These are phyloP conservation scores for Scytalidium sp. DNA, from an alignment of 2,329 filamentous ascomycete species.

Conservation along the genomic window DNA sequence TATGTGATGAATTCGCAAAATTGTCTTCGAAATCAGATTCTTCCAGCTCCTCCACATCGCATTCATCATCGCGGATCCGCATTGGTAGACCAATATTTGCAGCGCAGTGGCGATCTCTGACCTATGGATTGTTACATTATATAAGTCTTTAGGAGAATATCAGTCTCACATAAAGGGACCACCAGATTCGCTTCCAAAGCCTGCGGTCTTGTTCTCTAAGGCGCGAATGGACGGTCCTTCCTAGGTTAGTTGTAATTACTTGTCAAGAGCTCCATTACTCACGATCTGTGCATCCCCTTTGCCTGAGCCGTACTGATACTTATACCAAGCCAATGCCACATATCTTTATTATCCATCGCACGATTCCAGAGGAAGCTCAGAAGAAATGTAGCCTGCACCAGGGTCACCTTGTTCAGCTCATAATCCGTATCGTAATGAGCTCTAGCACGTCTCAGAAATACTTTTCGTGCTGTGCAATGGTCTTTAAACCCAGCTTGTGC, in stretches of 20 bases:
- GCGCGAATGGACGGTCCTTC: slow-evolving; percentile 5
- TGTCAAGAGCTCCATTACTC: slow-evolving; percentile 4
- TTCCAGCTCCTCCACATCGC: background rate
- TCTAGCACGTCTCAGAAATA: background rate
- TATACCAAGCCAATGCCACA: slow-evolving; percentile 46
- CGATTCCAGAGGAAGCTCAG: slow-evolving; percentile 54
- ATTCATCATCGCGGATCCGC: background rate
- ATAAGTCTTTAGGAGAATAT: background rate
- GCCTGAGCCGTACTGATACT: slow-evolving; percentile 51
- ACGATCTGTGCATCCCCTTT: slow-evolving; percentile 38
- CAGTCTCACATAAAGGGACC: slow-evolving; percentile 44
- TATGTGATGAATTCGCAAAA: background rate
- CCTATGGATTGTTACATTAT: background rate
- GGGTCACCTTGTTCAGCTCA: slow-evolving; percentile 47
- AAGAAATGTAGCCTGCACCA: slow-evolving; percentile 50
- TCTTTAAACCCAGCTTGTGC: background rate
- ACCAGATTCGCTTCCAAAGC: slow-evolving; percentile 48
- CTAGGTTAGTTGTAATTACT: slow-evolving; percentile 8
- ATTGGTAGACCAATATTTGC: background rate
- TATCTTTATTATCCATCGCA: slow-evolving; percentile 44
- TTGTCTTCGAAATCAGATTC: background rate
- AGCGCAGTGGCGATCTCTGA: background rate
- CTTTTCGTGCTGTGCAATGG: background rate
- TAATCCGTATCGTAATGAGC: slow-evolving; percentile 45
- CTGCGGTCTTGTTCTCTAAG: background rate